Evolutionary conservation across 2,329 filamentous ascomycete genomes (phyloP), one percentile per base, ranked within the genome.

Genomic region (Colletotrichum ledebouriae): DNA sequence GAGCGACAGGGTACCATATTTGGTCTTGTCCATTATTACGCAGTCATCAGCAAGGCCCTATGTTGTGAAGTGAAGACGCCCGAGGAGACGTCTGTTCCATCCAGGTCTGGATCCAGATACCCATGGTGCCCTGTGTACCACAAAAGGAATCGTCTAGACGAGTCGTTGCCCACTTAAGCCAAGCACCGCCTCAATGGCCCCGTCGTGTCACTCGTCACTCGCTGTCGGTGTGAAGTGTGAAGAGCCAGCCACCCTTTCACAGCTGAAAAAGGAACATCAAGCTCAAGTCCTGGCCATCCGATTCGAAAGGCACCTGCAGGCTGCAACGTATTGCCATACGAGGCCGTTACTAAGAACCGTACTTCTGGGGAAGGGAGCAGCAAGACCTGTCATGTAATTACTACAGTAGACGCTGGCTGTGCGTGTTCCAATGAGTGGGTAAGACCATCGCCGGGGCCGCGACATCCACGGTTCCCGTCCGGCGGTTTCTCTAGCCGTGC

Each of bases 181-280:
- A 47, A 47, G 60, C 60, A 64, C 64, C 34, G 60, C 60, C 64
- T 37, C 60, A 37, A 53, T 15, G 41, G 34, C 34, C 47, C 63
- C 34, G 42, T 52, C 29, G 29, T 52, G 49, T 25, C 59, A 44
- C 50, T 20, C 57, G 47, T 42, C 20, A 22, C 22, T 22, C 22
- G 22, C 22, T 22, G 33, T 22, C 49, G 25, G 47, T 9, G 17
- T 46, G 39, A 33, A n/a, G 25, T 20, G n/a, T 44, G 62, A 52
- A 42, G 20, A n/a, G 55, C 29, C 56, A n/a, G 34, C 47, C 44
- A 63, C 46, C 64, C 64, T n/a, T 67, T 47, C 50, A 33, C 59
- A 67, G 59, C 64, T 67, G 59, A 63, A 67, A 57, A 44, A 33
- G 56, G 37, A 53, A 15, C 56, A 17, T 33, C 53, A 25, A 15